These are phyloP conservation scores for Leptomonas seymouri DNA, from an alignment of 208 protist genomes.

Conservation along the genomic window DNA sequence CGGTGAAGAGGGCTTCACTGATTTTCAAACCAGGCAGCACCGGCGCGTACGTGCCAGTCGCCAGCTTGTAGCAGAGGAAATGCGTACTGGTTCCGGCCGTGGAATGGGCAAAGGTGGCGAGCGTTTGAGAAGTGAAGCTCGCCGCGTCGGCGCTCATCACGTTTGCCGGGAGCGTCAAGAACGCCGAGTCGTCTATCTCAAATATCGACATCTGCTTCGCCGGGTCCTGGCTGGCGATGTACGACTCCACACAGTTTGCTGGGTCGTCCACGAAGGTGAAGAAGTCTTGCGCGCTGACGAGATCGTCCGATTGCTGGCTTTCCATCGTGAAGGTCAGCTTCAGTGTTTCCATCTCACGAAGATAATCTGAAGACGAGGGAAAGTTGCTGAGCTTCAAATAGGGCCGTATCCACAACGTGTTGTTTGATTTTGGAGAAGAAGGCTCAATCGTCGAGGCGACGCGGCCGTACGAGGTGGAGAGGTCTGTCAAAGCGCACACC, in stretches of 20 bases:
- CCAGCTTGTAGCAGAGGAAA: conserved; percentile 81
- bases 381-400: conserved; percentile 70
- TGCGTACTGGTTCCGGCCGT: conserved; percentile 35
- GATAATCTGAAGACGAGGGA: conserved; percentile 43
- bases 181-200: conserved; percentile 64
- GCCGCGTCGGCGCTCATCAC: conserved; percentile 43
- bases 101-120: conserved; percentile 54
- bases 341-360: conserved; percentile 71
- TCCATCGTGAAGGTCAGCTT: conserved; percentile 68
- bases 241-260: conserved; percentile 65
- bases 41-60: conserved; percentile 77
- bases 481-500: conserved; percentile 72
- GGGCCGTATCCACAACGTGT: conserved; percentile 75
- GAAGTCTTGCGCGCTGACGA: conserved; percentile 56
- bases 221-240: conserved; percentile 51
- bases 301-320: conserved; percentile 50
- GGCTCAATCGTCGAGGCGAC: conserved; percentile 33
- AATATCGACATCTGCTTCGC: conserved; percentile 54
- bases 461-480: conserved; percentile 42
- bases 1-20: conserved; percentile 32
- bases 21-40: conserved; percentile 62
- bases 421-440: conserved; percentile 30
- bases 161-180: conserved; percentile 57
- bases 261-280: conserved; percentile 70
- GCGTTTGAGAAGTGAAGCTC: conserved; percentile 36